phyloP scores from a whole-genome alignment of 192 early-diverging fungal genomes.

The Podochytrium sp. region DNA sequence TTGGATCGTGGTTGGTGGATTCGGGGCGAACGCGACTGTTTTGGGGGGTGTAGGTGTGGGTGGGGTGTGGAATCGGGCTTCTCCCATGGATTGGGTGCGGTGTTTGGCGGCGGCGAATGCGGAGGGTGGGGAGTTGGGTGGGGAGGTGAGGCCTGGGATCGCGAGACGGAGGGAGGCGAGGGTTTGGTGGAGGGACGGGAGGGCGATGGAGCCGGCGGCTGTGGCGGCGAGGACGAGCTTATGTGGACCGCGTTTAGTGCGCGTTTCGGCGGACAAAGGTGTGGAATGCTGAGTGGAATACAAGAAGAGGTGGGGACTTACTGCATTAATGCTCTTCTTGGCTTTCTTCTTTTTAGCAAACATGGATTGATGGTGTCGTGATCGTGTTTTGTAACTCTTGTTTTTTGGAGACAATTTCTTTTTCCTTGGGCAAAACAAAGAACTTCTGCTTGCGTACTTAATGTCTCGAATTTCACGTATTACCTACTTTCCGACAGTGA shows the following conservation, averaged over 20 bases:
- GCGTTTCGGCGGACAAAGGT: background rate
- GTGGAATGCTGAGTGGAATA: no score
- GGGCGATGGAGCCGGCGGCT: slow-evolving; percentile 25
- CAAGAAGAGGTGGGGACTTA: slow-evolving; percentile 5
- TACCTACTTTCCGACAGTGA: no score
- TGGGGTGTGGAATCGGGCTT: background rate
- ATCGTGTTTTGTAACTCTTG: background rate
- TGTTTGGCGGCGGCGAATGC: slow-evolving; percentile 5
- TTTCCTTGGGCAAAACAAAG: no score
- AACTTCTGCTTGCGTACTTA: no score
- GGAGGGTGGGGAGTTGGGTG: background rate
- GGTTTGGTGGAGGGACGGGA: slow-evolving; percentile 35
- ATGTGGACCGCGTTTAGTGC: background rate
- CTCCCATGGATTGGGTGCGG: slow-evolving; percentile 24
- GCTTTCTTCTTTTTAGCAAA: slow-evolving; percentile 30
- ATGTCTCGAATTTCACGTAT: no score
- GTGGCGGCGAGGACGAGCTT: slow-evolving; percentile 40
- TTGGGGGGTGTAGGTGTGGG: background rate
- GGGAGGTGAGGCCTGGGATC: background rate
- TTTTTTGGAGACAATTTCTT: background rate
- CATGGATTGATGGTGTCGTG: slow-evolving; percentile 3
- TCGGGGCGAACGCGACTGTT: background rate
- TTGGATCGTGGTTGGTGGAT: background rate
- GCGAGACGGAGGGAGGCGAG: slow-evolving; percentile 31
- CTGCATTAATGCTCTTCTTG: slow-evolving; percentile 41